These are phyloP conservation scores for Leucocoprinus gongylophorus DNA, from an alignment of 1,284 basidiomycete genomes.

Conservation along the genomic window DNA sequence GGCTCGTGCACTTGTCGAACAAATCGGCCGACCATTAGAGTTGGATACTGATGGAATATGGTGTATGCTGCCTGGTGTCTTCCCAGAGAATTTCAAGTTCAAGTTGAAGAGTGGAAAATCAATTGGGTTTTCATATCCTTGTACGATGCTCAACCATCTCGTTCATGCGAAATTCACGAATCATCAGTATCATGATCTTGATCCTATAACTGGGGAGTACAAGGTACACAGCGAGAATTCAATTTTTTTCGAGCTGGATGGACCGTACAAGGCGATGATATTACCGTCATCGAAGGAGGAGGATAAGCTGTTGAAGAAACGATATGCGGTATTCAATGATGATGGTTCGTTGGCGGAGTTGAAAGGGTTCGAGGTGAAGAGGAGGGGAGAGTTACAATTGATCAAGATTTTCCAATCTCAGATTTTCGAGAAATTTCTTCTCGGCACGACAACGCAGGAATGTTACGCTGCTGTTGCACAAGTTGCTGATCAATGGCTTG, in stretches of 20 bases:
- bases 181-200: constrained; percentile 94
- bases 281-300: constrained; percentile 99
- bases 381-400: constrained; percentile 94
- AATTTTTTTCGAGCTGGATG: constrained; percentile 99
- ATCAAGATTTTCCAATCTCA: constrained; percentile 99
- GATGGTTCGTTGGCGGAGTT: constrained; percentile 96
- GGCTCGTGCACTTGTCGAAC: constrained; percentile 97
- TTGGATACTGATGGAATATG: constrained; percentile 99
- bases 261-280: constrained; percentile 99
- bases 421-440: constrained; percentile 96
- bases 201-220: constrained; percentile 81
- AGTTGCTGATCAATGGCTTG: constrained; percentile 96
- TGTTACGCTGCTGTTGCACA: constrained; percentile 94
- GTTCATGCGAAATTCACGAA: constrained; percentile 97
- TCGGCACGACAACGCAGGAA: constrained; percentile 89
- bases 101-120: constrained; percentile 84
- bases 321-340: constrained; percentile 99
- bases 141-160: constrained; percentile 99
- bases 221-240: constrained; percentile 92
- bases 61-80: constrained; percentile 99
- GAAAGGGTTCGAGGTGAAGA: constrained; percentile 99
- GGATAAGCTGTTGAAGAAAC: constrained; percentile 97
- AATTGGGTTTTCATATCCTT: constrained; percentile 94
- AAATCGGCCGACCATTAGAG: constrained; percentile 95
- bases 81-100: constrained; percentile 98